A percentile compares a stretch with the other conserved stretches of the same genome.
phyloP scores from a whole-genome alignment of 2,329 filamentous ascomycete genomes.

The Thelonectria discophora region DNA sequence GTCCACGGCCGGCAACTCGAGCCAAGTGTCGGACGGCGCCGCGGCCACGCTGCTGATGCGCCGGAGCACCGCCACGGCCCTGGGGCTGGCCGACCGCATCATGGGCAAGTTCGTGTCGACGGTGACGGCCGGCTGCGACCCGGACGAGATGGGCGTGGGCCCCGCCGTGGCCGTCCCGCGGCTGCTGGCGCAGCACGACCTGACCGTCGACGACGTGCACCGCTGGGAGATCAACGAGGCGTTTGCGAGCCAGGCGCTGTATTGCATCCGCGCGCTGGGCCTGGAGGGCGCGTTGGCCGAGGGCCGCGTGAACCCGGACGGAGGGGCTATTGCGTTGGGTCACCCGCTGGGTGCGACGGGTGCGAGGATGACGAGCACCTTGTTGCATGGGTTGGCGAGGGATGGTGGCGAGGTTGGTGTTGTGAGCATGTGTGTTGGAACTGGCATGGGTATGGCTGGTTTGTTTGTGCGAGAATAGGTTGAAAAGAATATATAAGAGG shows the following conservation, averaged over 20 bases:
- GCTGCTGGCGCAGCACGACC: slow-evolving; percentile 73
- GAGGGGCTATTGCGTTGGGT: slow-evolving; percentile 92
- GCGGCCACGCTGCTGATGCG: slow-evolving; percentile 86
- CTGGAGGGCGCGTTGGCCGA: slow-evolving; percentile 69
- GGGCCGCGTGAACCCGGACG: slow-evolving; percentile 86
- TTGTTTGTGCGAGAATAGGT: slow-evolving; percentile 38
- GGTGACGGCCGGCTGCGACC: slow-evolving; percentile 78
- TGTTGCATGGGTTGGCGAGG: slow-evolving; percentile 73
- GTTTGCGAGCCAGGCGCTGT: slow-evolving; percentile 71
- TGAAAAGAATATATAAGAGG: neutral
- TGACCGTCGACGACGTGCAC: slow-evolving; percentile 74
- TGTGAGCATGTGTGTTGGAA: slow-evolving; percentile 89
- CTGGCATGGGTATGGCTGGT: slow-evolving; percentile 48
- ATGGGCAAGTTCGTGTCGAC: slow-evolving; percentile 86
- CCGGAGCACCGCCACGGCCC: slow-evolving; percentile 76
- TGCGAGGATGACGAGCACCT: slow-evolving; percentile 79
- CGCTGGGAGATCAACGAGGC: slow-evolving; percentile 96
- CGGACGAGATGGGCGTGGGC: slow-evolving; percentile 94
- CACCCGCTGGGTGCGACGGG: slow-evolving; percentile 92
- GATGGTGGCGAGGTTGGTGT: slow-evolving; percentile 81
- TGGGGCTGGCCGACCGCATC: slow-evolving; percentile 75
- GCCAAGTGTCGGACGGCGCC: slow-evolving; percentile 88
- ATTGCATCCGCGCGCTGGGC: slow-evolving; percentile 77
- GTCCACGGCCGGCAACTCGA: slow-evolving; percentile 86
- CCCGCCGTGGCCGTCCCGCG: slow-evolving; percentile 88